These are phyloP conservation scores for Saussurea involucrata DNA, from an alignment of 129 eudicot species.

Conservation along the genomic window DNA sequence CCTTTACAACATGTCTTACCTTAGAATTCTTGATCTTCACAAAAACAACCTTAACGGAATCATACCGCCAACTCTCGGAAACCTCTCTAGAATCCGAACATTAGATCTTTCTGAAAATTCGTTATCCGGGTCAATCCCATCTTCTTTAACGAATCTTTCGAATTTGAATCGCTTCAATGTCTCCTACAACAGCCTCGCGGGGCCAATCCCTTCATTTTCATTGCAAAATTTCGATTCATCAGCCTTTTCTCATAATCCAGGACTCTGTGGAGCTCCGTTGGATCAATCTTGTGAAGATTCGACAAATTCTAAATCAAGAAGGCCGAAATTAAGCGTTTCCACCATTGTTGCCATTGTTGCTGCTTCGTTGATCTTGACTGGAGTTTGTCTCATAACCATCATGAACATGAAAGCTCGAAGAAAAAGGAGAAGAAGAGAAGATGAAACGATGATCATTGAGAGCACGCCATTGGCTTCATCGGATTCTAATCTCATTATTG, in stretches of 20 bases:
- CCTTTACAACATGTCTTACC: slow-evolving; percentile 83
- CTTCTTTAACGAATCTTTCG: slow-evolving; percentile 42
- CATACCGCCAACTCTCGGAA: slow-evolving; percentile 70
- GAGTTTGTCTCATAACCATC: slow-evolving; percentile 66
- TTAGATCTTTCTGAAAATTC: slow-evolving; percentile 74
- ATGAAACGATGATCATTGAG: slow-evolving; percentile 50
- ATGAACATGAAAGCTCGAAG: slow-evolving; percentile 72
- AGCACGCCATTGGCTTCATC: slow-evolving; percentile 80
- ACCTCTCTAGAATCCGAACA: slow-evolving; percentile 50
- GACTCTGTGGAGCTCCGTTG: slow-evolving; percentile 75
- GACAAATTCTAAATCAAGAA: slow-evolving; percentile 29
- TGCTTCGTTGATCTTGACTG: slow-evolving; percentile 71
- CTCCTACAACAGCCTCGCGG: slow-evolving; percentile 71
- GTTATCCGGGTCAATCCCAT: slow-evolving; percentile 70
- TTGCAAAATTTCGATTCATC: slow-evolving; percentile 50
- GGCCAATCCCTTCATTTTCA: slow-evolving; percentile 54
- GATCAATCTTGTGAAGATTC: slow-evolving; percentile 37
- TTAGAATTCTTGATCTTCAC: slow-evolving; percentile 73
- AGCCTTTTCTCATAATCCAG: slow-evolving; percentile 61
- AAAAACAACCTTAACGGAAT: slow-evolving; percentile 60
- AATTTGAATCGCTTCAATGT: slow-evolving; percentile 66
- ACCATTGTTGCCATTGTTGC: slow-evolving; percentile 88
- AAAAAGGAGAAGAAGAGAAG: slow-evolving; percentile 47
- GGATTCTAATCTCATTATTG: slow-evolving; percentile 68
- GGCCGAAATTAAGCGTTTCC: slow-evolving; percentile 61